phyloP scores from a whole-genome alignment of 768 basidiomycete genomes.

The Cantharellus anzutake region DNA sequence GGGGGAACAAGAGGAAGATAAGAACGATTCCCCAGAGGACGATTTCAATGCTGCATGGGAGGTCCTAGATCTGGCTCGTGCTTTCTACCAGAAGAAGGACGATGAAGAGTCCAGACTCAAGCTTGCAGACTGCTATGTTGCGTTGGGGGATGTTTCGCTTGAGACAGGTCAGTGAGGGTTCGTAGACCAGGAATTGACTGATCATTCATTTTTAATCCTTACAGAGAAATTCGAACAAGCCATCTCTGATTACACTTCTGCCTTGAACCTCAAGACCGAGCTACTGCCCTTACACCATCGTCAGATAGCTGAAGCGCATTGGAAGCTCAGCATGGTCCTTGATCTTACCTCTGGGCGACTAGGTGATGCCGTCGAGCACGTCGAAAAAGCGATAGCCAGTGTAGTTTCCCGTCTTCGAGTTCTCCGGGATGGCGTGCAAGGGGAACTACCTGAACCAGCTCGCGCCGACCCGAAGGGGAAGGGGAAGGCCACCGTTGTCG shows the following conservation, averaged over 20 bases:
- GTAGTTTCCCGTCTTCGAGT: conserved; percentile 51
- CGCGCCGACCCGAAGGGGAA: conserved; percentile 58
- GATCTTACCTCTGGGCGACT: conserved; percentile 78
- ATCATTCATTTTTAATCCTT: not conserved
- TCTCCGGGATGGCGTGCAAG: conserved; percentile 26
- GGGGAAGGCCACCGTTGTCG: conserved; percentile 17
- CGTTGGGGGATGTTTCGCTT: conserved; percentile 87
- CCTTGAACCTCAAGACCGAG: conserved; percentile 48
- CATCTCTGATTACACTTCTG: conserved; percentile 67
- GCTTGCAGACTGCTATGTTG: conserved; percentile 78
- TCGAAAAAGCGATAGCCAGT: conserved; percentile 59
- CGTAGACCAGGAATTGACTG: not conserved
- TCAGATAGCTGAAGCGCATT: conserved; percentile 85
- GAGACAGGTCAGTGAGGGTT: conserved; percentile 56
- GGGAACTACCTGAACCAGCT: conserved; percentile 8
- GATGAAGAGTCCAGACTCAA: conserved; percentile 43
- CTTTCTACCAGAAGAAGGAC: conserved; percentile 56
- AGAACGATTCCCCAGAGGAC: conserved; percentile 74
- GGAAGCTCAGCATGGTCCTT: conserved; percentile 82
- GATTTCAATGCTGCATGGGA: conserved; percentile 99
- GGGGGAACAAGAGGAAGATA: conserved; percentile 39
- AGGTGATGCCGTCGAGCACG: conserved; percentile 63
- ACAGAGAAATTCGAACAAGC: conserved; percentile 93
- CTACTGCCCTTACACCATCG: conserved; percentile 77
- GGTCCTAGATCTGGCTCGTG: conserved; percentile 82